Percentiles rank a stretch among this genome's conserved stretches.
These are phyloP conservation scores for Bonia amplexicaulis DNA, from an alignment of 176 grass and related monocot genomes.

Conservation along the genomic window DNA sequence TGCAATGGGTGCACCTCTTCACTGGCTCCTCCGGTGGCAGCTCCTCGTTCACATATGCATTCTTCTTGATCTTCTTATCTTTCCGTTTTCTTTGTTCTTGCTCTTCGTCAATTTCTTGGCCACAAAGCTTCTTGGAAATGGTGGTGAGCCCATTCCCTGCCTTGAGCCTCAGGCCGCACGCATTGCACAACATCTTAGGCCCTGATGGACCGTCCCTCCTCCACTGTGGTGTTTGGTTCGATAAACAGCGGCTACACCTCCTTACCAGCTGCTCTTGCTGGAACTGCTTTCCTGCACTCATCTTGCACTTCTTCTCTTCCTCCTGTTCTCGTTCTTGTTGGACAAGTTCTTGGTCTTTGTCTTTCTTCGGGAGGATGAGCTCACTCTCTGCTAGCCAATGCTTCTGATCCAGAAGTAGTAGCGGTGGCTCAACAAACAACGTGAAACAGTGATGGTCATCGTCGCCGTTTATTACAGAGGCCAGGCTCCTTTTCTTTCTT, in stretches of 20 bases:
- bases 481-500: conserved; percentile 46
- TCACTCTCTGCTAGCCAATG: conserved; percentile 94
- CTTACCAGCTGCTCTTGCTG: conserved; percentile 38
- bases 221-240: conserved; percentile 62
- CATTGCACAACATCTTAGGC: conserved; percentile 54
- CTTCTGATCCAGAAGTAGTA: conserved; percentile 60
- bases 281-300: background rate
- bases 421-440: conserved; percentile 38
- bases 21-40: conserved; percentile 6
- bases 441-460: conserved; percentile 24
- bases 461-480: conserved; percentile 25
- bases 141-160: conserved; percentile 34
- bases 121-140: conserved; percentile 15
- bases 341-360: conserved; percentile 39
- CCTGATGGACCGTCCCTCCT: conserved; percentile 64
- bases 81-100: conserved; percentile 12
- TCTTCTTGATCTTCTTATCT: conserved; percentile 31
- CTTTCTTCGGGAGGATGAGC: conserved; percentile 70
- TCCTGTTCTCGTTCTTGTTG: conserved; percentile 13
- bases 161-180: conserved; percentile 69
- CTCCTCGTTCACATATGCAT: conserved; percentile 15
- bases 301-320: conserved; percentile 28
- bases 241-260: conserved; percentile 78
- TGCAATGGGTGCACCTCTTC: conserved; percentile 69
- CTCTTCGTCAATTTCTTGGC: conserved; percentile 24